phyloP scores from a whole-genome alignment of 225 moss, liverwort and hornwort genomes.

The Sphagnum contortum region DNA sequence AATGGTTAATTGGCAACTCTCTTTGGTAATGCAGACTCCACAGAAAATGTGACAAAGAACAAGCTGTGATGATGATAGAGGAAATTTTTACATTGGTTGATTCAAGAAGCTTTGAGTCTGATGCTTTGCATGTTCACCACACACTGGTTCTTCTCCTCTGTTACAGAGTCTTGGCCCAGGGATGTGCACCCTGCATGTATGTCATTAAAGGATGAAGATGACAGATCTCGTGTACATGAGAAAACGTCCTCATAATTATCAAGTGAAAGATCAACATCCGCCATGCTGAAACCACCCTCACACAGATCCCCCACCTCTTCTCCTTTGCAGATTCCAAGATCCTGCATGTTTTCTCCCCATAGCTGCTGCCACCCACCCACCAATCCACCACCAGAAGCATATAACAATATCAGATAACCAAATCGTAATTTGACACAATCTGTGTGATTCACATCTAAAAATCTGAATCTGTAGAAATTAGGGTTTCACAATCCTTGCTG shows the following conservation, averaged over 20 bases:
- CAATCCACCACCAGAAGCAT: constrained; percentile 5
- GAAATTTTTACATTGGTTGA: constrained; percentile 13
- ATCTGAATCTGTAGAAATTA: too few species aligned
- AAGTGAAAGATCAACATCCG: constrained; percentile 39
- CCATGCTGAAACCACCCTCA: constrained; percentile 33
- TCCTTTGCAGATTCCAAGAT: constrained; percentile 52
- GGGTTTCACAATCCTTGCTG: too few species aligned
- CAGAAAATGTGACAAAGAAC: not conserved
- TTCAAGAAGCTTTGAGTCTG: constrained; percentile 25
- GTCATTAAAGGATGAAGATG: constrained; percentile 32
- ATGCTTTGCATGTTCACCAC: constrained; percentile 26
- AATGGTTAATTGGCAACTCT: too few species aligned
- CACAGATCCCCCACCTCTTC: constrained; percentile 23
- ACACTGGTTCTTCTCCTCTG: constrained; percentile 7
- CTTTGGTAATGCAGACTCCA: too few species aligned
- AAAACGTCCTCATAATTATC: constrained; percentile 57
- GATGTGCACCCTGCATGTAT: constrained; percentile 14
- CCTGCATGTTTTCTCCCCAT: constrained; percentile 60
- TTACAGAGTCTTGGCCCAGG: constrained; percentile 25
- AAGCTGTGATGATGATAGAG: not conserved
- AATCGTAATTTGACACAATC: too few species aligned
- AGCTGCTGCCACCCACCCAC: constrained; percentile 12
- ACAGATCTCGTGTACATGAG: constrained; percentile 14
- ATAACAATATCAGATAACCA: not conserved
- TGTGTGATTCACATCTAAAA: too few species aligned